Conservation (phyloP, 192 early-diverging fungal genomes). For the Coemansia aciculifera region DNA sequence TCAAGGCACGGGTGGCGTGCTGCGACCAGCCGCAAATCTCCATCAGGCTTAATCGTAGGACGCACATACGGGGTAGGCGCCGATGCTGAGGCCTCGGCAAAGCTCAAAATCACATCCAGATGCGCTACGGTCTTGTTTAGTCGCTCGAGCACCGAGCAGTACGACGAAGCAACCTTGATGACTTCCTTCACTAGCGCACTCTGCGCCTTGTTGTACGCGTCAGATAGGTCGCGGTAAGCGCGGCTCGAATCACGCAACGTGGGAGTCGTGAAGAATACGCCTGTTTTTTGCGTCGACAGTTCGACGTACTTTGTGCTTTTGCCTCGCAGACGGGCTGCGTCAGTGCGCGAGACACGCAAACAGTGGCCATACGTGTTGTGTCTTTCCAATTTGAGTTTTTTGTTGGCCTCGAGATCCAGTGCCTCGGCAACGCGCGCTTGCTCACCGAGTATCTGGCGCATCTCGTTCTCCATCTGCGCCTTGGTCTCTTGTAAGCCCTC, state of each 20-base stretch:
- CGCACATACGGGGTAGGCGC: constrained; percentile 85
- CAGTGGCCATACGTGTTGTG: constrained; percentile 81
- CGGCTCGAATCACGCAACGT: constrained; percentile 65
- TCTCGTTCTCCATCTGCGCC: constrained; percentile 57
- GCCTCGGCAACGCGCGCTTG: constrained; percentile 59
- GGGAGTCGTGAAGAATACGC: constrained; percentile 83
- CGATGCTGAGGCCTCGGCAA: constrained; percentile 80
- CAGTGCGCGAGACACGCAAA: constrained; percentile 73
- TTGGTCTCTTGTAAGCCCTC: constrained; percentile 47
- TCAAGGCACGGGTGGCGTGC: constrained; percentile 94
- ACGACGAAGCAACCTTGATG: constrained; percentile 81
- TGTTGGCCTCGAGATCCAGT: constrained; percentile 75
- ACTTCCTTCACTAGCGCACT: constrained; percentile 80
- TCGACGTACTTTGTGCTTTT: constrained; percentile 74
- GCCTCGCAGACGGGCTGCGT: constrained; percentile 69
- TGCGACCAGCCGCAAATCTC: constrained; percentile 66
- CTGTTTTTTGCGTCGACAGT: constrained; percentile 83
- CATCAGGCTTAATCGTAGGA: constrained; percentile 62
- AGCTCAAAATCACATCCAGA: constrained; percentile 85
- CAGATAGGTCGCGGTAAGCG: constrained; percentile 60
- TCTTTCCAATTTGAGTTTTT: constrained; percentile 90
- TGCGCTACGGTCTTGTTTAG: constrained; percentile 77
- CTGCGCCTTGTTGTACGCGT: constrained; percentile 71
- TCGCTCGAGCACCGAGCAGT: constrained; percentile 77
- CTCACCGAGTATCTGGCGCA: constrained; percentile 62